Percentiles rank a stretch among this genome's conserved stretches.
phyloP scores from a whole-genome alignment of 805 yeast genomes.

The Metschnikowia lunata region DNA sequence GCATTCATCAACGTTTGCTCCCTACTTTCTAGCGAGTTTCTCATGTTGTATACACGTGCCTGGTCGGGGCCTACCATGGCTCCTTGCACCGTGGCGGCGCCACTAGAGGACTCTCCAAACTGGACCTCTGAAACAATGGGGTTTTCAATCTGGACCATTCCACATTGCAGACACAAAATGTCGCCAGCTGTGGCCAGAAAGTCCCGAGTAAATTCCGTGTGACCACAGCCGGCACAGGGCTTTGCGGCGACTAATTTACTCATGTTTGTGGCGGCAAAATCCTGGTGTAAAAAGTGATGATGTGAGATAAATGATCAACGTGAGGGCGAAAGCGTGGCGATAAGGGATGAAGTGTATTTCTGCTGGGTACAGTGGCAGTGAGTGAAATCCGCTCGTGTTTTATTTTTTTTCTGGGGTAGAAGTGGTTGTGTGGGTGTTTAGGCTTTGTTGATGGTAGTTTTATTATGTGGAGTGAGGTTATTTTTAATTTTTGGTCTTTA shows the following conservation, averaged over 20 bases:
- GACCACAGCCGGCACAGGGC: constrained; percentile 16
- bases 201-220: constrained; percentile 15
- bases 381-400: too few relatives aligned
- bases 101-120: constrained; percentile 85
- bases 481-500: too few relatives aligned
- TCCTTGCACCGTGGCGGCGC: constrained; percentile 96
- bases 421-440: too few relatives aligned
- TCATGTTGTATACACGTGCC: constrained; percentile 64
- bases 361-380: too few relatives aligned
- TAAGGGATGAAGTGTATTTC: too few relatives aligned
- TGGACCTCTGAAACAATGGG: constrained; percentile 95
- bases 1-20: constrained; percentile 89
- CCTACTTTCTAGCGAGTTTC: constrained; percentile 75
- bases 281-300: too few relatives aligned
- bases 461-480: too few relatives aligned
- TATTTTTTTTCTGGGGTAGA: too few relatives aligned
- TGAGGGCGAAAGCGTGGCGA: too few relatives aligned
- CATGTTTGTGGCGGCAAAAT: constrained; percentile 1
- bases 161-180: constrained; percentile 77
- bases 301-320: too few relatives aligned
- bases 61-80: constrained; percentile 89
- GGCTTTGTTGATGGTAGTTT: too few relatives aligned
- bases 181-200: constrained; percentile 48
- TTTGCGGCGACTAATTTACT: constrained; percentile 8
- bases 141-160: constrained; percentile 83